phyloP scores from a whole-genome alignment of 345 rosid species.

The Linum usitatissimum region DNA sequence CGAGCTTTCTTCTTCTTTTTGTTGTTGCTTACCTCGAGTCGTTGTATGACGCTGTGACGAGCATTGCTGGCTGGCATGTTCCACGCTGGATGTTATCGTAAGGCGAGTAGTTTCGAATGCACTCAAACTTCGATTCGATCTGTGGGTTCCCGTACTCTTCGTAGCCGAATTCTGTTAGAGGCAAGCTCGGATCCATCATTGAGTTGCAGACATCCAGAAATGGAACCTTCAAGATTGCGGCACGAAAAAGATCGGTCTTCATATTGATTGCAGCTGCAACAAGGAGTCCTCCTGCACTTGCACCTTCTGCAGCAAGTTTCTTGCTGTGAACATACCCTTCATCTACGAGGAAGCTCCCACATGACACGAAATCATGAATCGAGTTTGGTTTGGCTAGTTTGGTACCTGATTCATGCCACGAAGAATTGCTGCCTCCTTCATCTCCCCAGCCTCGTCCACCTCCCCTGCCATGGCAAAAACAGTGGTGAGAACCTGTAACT shows the following conservation, averaged over 20 bases:
- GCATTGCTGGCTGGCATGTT: conserved; percentile 58
- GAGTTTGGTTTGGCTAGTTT: conserved; percentile 56
- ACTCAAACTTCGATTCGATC: conserved; percentile 35
- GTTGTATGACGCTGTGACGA: conserved; percentile 62
- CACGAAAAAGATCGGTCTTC: conserved; percentile 50
- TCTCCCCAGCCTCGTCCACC: conserved; percentile 23
- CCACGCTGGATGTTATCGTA: conserved; percentile 56
- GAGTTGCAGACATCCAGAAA: conserved; percentile 78
- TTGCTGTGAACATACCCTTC: conserved; percentile 57
- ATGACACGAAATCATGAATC: conserved; percentile 49
- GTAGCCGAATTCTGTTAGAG: conserved; percentile 65
- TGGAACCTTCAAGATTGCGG: conserved; percentile 82
- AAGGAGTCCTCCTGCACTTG: conserved; percentile 73
- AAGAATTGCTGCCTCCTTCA: conserved; percentile 31
- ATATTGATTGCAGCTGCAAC: conserved; percentile 67
- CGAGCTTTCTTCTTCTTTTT: not conserved
- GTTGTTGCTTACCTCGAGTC: conserved; percentile 59
- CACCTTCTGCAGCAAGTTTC: conserved; percentile 55
- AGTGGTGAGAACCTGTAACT: not conserved
- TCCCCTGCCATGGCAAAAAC: conserved; percentile 35
- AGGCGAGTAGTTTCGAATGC: conserved; percentile 64
- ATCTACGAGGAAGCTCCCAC: conserved; percentile 45
- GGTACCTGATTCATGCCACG: conserved; percentile 76
- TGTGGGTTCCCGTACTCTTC: conserved; percentile 90
- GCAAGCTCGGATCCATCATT: conserved; percentile 60